A percentile compares a stretch with the other conserved stretches of the same genome.
Conservation (phyloP, 768 basidiomycete species). For the Pleurotus salmoneostramineus region DNA sequence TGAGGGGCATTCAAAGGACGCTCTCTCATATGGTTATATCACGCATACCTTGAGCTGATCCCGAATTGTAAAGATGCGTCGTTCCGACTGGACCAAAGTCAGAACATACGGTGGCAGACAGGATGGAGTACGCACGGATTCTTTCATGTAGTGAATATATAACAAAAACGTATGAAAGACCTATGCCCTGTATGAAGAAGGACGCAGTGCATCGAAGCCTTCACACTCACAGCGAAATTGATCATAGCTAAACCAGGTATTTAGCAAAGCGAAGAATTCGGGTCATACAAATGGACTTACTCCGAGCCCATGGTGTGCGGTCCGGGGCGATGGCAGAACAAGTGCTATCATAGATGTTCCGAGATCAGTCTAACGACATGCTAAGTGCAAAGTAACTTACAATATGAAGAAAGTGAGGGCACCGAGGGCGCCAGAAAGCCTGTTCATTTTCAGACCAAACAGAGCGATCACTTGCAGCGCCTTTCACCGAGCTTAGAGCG, state of each 20-base stretch:
- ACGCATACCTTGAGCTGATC: constrained; percentile 76
- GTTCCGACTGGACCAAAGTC: constrained; percentile 48
- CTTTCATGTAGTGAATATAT: constrained; percentile 63
- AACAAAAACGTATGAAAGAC: constrained; percentile 57
- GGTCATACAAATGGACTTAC: constrained; percentile 8
- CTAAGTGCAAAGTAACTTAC: constrained; percentile 22
- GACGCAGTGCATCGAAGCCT: background rate
- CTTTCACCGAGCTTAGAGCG: constrained; percentile 9
- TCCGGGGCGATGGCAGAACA: constrained; percentile 12
- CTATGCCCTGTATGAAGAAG: background rate
- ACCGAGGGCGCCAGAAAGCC: constrained; percentile 63
- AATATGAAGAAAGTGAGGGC: constrained; percentile 50
- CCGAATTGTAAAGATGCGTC: constrained; percentile 64
- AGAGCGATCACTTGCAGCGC: constrained; percentile 65
- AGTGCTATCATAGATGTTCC: background rate
- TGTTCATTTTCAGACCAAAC: constrained; percentile 65
- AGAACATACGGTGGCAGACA: constrained; percentile 9
- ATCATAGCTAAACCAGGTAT: constrained; percentile 30
- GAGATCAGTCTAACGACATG: background rate
- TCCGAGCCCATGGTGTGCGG: constrained; percentile 12
- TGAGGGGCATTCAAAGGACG: background rate
- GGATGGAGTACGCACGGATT: constrained; percentile 37
- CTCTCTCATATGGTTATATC: constrained; percentile 26
- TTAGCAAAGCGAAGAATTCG: background rate
- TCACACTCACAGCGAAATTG: constrained; percentile 37